phyloP scores from a whole-genome alignment of 2,329 filamentous ascomycete species.

The Endoconidiophora polonica region DNA sequence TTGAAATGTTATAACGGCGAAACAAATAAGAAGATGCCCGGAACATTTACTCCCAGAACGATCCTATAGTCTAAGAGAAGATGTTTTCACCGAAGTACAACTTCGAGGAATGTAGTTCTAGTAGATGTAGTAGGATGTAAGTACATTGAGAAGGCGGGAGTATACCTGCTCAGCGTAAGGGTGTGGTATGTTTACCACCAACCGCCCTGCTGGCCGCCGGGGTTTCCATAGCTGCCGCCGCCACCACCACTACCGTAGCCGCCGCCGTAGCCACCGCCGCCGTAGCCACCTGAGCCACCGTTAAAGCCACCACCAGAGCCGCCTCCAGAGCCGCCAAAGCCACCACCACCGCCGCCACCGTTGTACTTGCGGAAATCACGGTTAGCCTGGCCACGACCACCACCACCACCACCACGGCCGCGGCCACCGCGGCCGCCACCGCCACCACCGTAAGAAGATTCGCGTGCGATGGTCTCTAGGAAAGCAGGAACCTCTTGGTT shows the following conservation, averaged over 20 bases:
- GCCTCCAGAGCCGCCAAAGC: slow-evolving; percentile 27
- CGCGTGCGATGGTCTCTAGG: slow-evolving; percentile 92
- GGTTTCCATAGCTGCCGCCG: slow-evolving; percentile 41
- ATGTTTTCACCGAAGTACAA: not conserved
- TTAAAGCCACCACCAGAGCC: slow-evolving; percentile 27
- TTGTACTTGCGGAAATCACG: slow-evolving; percentile 81
- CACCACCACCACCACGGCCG: slow-evolving; percentile 47
- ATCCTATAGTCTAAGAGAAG: slow-evolving; percentile 14
- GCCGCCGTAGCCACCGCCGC: slow-evolving; percentile 23
- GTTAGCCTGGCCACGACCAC: slow-evolving; percentile 42
- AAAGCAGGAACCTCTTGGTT: slow-evolving; percentile 92
- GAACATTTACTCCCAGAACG: slow-evolving; percentile 14
- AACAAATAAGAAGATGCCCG: slow-evolving; percentile 22
- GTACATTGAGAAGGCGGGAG: not conserved
- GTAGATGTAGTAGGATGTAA: not conserved
- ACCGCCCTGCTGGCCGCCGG: slow-evolving; percentile 60
- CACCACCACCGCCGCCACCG: slow-evolving; percentile 34
- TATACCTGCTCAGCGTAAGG: no score
- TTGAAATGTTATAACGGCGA: slow-evolving; percentile 22
- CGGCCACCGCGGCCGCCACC: slow-evolving; percentile 42
- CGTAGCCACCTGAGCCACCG: slow-evolving; percentile 26
- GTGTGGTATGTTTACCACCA: slow-evolving; percentile 41
- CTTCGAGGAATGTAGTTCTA: not conserved
- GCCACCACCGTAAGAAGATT: slow-evolving; percentile 64
- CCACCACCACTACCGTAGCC: slow-evolving; percentile 28